A percentile compares a stretch with the other conserved stretches of the same genome.
Evolutionary conservation across 139 green algal genomes (phyloP).

Genomic region (Dunaliella primolecta): DNA sequence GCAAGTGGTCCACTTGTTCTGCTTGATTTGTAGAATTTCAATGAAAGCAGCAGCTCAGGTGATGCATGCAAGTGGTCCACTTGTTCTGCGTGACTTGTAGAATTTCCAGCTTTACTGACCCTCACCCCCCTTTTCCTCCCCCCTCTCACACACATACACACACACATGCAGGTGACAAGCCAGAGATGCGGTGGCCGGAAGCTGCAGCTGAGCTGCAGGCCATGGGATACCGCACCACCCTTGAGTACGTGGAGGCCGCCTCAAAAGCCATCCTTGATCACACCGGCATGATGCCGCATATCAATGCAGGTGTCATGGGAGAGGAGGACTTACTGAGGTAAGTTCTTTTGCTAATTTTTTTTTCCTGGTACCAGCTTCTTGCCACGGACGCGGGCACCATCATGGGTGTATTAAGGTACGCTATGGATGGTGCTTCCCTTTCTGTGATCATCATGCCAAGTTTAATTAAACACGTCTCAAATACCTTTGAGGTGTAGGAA

Average conservation of each 20-base stretch:
- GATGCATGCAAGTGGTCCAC: not conserved
- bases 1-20: not conserved
- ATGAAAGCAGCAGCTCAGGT: not conserved
- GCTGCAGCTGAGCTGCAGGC: conserved; percentile 64
- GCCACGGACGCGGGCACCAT: no score
- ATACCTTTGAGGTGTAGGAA: no score
- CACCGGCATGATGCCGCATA: conserved; percentile 79
- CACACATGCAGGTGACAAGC: conserved; percentile 69
- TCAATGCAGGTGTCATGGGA: conserved; percentile 81
- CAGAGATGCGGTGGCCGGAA: conserved; percentile 70
- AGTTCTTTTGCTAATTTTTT: no score
- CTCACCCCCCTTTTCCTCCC: not conserved
- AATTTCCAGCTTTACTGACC: not conserved
- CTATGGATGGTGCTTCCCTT: no score
- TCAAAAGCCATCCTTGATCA: conserved; percentile 32
- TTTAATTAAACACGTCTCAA: no score
- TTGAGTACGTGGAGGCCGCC: conserved; percentile 71
- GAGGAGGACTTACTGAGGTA: conserved; percentile 31
- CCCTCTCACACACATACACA: no score
- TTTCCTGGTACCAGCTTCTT: no score
- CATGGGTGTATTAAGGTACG: no score
- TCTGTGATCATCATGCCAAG: no score
- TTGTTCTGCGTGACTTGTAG: not conserved
- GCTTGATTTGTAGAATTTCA: not conserved
- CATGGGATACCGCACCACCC: conserved; percentile 65